A percentile compares a stretch with the other conserved stretches of the same genome.
These are phyloP conservation scores for Aspergillus diversus DNA, from an alignment of 495 filamentous ascomycete species.

Conservation along the genomic window DNA sequence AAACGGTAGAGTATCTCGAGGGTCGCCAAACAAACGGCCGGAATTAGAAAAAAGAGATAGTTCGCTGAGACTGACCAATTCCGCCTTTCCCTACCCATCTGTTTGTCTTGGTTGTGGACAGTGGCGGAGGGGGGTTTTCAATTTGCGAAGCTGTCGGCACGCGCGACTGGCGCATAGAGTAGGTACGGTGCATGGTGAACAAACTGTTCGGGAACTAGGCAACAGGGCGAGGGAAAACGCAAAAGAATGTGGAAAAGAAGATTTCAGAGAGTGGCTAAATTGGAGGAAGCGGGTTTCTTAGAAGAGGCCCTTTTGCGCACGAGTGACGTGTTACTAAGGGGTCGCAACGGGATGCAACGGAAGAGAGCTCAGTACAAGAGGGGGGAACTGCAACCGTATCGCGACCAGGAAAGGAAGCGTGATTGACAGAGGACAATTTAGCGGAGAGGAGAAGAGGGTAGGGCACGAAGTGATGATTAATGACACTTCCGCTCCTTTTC, in stretches of 20 bases:
- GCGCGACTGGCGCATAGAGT: conserved; percentile 96
- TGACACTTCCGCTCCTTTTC: conserved; percentile 5
- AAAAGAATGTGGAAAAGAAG: conserved; percentile 23
- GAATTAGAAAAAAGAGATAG: no score
- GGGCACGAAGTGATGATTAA: conserved; percentile 17
- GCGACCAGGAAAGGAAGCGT: conserved; percentile 23
- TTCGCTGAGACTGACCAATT: conserved; percentile 65
- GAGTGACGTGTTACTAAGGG: conserved; percentile 43
- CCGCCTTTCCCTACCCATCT: conserved; percentile 85
- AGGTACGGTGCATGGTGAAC: conserved; percentile 87
- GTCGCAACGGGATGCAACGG: conserved; percentile 37
- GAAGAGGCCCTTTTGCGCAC: conserved; percentile 37
- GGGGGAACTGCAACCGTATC: conserved; percentile 34
- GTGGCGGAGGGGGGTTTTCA: conserved; percentile 90
- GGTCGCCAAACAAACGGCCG: not conserved
- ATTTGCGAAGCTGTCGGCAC: conserved; percentile 87
- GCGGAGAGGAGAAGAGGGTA: conserved; percentile 16
- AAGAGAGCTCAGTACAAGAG: conserved; percentile 23
- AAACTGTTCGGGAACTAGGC: conserved; percentile 6
- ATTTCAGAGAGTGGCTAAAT: conserved; percentile 15
- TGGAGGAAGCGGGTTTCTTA: conserved; percentile 25
- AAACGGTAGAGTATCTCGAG: not conserved
- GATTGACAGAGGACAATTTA: conserved; percentile 8
- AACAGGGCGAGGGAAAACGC: not conserved
- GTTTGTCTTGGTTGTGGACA: conserved; percentile 86